Evolutionary conservation across 495 filamentous ascomycete genomes (phyloP).

Genomic region (Cercophora samala): DNA sequence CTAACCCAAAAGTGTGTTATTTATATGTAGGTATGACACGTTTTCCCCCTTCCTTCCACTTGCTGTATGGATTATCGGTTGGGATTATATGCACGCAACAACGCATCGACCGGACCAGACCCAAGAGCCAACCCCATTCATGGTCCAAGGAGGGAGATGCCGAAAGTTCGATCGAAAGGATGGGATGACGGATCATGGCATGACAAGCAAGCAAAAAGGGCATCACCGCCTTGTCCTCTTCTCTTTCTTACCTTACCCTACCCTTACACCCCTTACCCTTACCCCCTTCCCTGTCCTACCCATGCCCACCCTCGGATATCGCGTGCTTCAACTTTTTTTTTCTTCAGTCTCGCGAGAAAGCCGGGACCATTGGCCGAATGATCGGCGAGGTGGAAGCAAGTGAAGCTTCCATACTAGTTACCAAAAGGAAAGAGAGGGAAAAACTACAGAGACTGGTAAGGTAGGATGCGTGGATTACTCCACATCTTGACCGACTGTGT

Average conservation of each 20-base stretch:
- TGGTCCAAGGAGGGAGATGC: neutral
- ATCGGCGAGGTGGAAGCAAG: neutral
- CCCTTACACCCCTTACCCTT: neutral
- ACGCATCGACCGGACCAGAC: too few relatives aligned
- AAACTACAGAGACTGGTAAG: slow-evolving; percentile 9
- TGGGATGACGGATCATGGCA: too few relatives aligned
- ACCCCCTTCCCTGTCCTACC: neutral
- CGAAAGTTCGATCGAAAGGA: neutral
- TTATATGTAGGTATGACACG: neutral
- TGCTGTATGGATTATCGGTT: neutral
- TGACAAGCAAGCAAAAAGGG: neutral
- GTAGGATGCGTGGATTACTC: slow-evolving; percentile 19
- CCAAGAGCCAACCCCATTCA: too few relatives aligned
- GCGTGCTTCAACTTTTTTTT: neutral
- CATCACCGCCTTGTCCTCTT: neutral
- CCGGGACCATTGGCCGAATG: neutral
- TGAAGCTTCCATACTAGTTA: neutral
- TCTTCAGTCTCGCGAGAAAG: neutral
- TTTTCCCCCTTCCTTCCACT: neutral
- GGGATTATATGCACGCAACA: neutral
- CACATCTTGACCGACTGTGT: slow-evolving; percentile 31
- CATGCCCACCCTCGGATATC: neutral
- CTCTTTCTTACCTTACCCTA: neutral
- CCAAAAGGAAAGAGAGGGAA: neutral
- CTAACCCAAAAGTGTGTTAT: neutral